Evolutionary conservation across 768 basidiomycete genomes (phyloP).

Genomic region (Tulasnella sp.): DNA sequence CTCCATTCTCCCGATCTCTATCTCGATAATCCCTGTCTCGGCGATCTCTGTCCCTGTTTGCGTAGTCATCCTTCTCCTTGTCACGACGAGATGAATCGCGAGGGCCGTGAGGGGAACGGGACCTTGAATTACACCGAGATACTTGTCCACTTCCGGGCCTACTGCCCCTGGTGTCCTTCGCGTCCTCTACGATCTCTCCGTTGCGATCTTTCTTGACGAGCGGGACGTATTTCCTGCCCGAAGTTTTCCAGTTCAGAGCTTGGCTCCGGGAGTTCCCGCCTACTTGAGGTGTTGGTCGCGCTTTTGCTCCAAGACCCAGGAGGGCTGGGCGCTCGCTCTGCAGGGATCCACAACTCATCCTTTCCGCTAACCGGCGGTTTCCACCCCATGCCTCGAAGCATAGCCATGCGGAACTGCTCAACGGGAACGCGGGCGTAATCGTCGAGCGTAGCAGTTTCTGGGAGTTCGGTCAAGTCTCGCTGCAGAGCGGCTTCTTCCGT

Average conservation of each 20-base stretch:
- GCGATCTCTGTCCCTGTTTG: conserved; percentile 12
- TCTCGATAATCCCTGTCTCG: too few species aligned
- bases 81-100: conserved; percentile 22
- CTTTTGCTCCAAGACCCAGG: conserved; percentile 90
- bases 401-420: conserved; percentile 83
- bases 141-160: conserved; percentile 1
- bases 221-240: conserved; percentile 74
- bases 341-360: conserved; percentile 79
- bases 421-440: conserved; percentile 90
- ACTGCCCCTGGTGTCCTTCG: conserved; percentile 14
- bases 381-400: conserved; percentile 96
- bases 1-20: too few species aligned
- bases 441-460: conserved; percentile 59
- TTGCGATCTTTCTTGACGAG: conserved; percentile 62
- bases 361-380: conserved; percentile 55
- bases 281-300: conserved; percentile 47
- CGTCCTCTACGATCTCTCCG: too few species aligned
- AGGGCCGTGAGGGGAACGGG: conserved; percentile 30
- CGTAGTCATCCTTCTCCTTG: conserved; percentile 25
- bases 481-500: conserved; percentile 79
- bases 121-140: conserved; percentile 20
- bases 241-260: conserved; percentile 25
- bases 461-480: conserved; percentile 72
- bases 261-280: conserved; percentile 28
- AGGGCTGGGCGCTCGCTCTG: conserved; percentile 67